Conservation (phyloP, 352 stramenopile genomes). For the Phytophthora uliginosa region DNA sequence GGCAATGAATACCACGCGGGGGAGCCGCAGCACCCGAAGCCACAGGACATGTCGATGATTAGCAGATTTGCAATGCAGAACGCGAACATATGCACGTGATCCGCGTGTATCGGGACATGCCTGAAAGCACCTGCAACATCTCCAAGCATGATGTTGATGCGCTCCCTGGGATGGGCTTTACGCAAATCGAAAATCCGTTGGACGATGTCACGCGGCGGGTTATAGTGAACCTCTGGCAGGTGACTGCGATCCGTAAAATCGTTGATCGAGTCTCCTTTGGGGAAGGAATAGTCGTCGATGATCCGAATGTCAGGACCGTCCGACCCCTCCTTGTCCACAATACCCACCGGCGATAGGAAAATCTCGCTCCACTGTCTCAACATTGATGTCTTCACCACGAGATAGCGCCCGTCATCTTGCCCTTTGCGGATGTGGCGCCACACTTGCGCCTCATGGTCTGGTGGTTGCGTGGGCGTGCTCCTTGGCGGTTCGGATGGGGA, state of each 20-base stretch:
- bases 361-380: neutral
- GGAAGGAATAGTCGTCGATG: neutral
- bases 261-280: slow-evolving; percentile 1
- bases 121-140: slow-evolving; percentile 11
- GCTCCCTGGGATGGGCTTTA: neutral
- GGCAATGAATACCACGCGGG: slow-evolving; percentile 1
- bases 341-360: neutral
- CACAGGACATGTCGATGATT: slow-evolving; percentile 5
- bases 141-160: slow-evolving; percentile 9
- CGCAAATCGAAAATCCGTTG: neutral
- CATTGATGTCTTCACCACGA: neutral
- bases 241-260: slow-evolving; percentile 12
- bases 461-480: neutral
- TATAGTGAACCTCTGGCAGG: neutral
- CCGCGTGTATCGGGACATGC: neutral
- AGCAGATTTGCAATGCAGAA: slow-evolving; percentile 4
- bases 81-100: slow-evolving; percentile 17
- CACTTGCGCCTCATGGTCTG: neutral
- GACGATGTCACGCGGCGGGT: neutral
- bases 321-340: neutral
- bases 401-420: neutral
- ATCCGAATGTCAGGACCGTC: neutral
- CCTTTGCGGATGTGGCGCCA: neutral
- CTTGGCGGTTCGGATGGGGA: neutral
- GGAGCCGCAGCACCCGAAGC: slow-evolving; percentile 8